Conservation (phyloP, 805 yeast genomes). For the Metschnikowia aberdeeniae region DNA sequence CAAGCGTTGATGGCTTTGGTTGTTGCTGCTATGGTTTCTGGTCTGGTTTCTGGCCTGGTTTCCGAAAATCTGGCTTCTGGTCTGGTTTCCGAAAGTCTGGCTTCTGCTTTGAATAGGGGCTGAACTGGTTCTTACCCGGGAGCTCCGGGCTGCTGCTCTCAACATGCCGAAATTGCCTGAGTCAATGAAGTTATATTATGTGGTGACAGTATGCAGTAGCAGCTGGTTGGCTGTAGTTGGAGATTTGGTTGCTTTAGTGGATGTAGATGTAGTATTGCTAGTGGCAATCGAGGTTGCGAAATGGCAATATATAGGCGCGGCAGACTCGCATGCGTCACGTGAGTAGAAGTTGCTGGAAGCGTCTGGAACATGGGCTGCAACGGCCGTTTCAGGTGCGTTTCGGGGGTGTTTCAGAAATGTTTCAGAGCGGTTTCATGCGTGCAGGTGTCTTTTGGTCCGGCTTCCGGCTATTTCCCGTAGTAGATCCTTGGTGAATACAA, state of each 20-base stretch:
- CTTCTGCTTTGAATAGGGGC: no score
- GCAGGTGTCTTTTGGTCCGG: no score
- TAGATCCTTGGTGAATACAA: no score
- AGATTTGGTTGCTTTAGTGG: no score
- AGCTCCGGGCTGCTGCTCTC: constrained; percentile 2
- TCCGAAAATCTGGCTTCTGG: background rate
- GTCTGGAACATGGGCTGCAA: background rate
- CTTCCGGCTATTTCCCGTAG: no score
- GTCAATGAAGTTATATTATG: background rate
- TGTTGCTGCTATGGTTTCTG: background rate
- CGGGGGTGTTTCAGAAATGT: background rate
- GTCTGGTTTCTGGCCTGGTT: background rate
- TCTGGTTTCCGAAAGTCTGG: background rate
- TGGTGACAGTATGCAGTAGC: no score
- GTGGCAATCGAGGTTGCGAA: background rate
- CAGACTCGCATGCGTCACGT: constrained; percentile 5
- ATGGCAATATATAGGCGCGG: constrained; percentile 2
- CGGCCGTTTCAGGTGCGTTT: background rate
- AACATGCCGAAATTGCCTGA: background rate
- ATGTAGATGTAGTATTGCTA: no score
- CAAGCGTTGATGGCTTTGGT: background rate
- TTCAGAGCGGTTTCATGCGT: no score
- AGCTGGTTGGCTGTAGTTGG: no score
- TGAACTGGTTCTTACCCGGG: background rate
- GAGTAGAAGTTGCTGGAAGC: constrained; percentile 10